Evolutionary conservation across 768 basidiomycete species (phyloP), one percentile per base, ranked within the genome.

Genomic region (Sporobolomyces roseus): DNA sequence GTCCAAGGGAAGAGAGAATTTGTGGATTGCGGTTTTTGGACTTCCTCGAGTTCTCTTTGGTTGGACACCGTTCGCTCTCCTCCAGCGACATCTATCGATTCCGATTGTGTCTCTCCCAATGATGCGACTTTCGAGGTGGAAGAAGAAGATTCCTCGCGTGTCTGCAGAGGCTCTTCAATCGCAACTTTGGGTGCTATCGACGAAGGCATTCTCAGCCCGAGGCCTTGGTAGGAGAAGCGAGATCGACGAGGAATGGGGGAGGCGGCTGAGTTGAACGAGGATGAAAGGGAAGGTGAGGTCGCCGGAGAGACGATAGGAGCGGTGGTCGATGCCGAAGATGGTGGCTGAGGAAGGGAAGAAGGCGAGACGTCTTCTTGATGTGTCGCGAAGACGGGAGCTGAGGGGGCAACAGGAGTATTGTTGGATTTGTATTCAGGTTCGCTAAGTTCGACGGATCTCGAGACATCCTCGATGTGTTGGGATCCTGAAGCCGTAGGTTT

Each of bases 121-220:
- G n/a, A n/a, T n/a, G n/a, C n/a, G n/a, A n/a, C n/a, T n/a, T n/a
- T n/a, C n/a, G n/a, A n/a, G n/a, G 9, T 27, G 32, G 32, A 32
- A 8, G 52, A 10, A 14, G 52, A n/a, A 29, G 32, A 16, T 33
- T 33, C 52, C 36, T 43, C 14, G 27, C 27, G 45, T 43, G 41
- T 43, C 56, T 14, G 27, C 43, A 30, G 23, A 13, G 6, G 45
- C 6, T 46, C 12, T 16, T n/a, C n/a, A n/a, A n/a, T n/a, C n/a
- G n/a, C n/a, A n/a, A n/a, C n/a, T 46, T 36, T 59, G 3, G 56
- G 58, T 4, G 59, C 33, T 29, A 67, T 53, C 23, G 66, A 67
- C 9, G 66, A 67, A 0, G 66, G 66, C 1, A 67, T 54, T 3
- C 66, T 51, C 3, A 67, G 53, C 8, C 66, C 66, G 6, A 67